Evolutionary conservation across 148 eudicot genomes (phyloP), one percentile per base, ranked within the genome.

Genomic region (Cornus controversa): DNA sequence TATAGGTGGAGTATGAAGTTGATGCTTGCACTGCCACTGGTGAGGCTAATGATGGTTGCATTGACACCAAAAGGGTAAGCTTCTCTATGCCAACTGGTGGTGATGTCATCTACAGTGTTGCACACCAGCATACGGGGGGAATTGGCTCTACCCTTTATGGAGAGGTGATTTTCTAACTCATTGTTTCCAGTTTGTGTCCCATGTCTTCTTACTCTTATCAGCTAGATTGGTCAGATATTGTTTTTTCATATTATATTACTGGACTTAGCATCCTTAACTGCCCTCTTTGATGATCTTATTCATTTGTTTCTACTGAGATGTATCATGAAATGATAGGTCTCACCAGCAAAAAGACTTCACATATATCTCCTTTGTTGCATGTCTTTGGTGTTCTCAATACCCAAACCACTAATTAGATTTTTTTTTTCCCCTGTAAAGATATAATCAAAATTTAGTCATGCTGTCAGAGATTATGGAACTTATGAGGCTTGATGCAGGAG

Each of bases 61-160:
- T 65, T 10, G 87, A 90, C 80, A 77, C 81, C 64, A 91, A 78
- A 84, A 83, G 71, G 63, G 73, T 80, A 73, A 90, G 81, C 76
- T 53, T 91, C 11, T 58, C 57, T 66, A 82, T 92, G 84, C 94
- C 96, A 64, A 82, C 22, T 76, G 94, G 90, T 66, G 97, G 98
- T 10, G 75, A 84, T 82, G 80, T 95, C 1, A 68, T 95, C 70
- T 95, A 95, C 66, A 93, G 91, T 10, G 93, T 84, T 83, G 97
- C 91, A 20, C 98, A 95, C 85, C 97, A 89, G 74, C 98, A 95
- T 72, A 80, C 90, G 0, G 96, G 96, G 18, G 94, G 96, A n/a
- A 76, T 77, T 71, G 94, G 97, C 29, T 85, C 89, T 22, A 68
- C 93, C 53, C 94, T 95, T 15, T 91, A 87, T 81, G 84, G 97